Percentiles rank a stretch among this genome's conserved stretches.
Evolutionary conservation across 768 basidiomycete species (phyloP).

Genomic region (Lanmaoa rubissima): DNA sequence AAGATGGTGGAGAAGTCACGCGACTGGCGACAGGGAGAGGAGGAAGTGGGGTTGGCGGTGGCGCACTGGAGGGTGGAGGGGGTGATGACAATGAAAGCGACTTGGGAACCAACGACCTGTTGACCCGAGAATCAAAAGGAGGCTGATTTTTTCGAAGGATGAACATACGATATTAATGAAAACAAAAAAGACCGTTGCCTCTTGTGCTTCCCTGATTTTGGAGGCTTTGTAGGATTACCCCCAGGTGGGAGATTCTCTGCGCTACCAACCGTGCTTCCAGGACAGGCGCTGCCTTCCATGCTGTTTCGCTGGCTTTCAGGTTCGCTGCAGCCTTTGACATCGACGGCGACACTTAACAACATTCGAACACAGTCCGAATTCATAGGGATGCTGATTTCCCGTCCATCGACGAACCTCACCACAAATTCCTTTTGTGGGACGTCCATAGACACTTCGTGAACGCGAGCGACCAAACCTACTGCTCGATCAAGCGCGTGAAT

Average conservation of each 20-base stretch:
- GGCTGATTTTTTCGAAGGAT: background rate
- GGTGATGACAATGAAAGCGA: slow-evolving; percentile 26
- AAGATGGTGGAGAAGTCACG: slow-evolving; percentile 30
- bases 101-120: slow-evolving; percentile 33
- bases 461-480: slow-evolving; percentile 52
- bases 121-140: background rate
- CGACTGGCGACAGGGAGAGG: slow-evolving; percentile 29
- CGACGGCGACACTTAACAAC: slow-evolving; percentile 49
- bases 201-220: slow-evolving; percentile 52
- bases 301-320: slow-evolving; percentile 29
- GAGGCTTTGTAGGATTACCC: slow-evolving; percentile 24
- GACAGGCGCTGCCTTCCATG: slow-evolving; percentile 29
- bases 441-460: slow-evolving; percentile 64
- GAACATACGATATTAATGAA: slow-evolving; percentile 57
- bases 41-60: slow-evolving; percentile 30
- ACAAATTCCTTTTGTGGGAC: slow-evolving; percentile 43
- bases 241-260: slow-evolving; percentile 15
- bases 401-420: slow-evolving; percentile 60
- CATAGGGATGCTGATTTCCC: slow-evolving; percentile 48
- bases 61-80: slow-evolving; percentile 22
- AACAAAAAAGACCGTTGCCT: slow-evolving; percentile 70
- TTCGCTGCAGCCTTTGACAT: slow-evolving; percentile 51
- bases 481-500: slow-evolving; percentile 62
- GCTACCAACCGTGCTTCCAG: slow-evolving; percentile 18
- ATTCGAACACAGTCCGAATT: slow-evolving; percentile 39